Evolutionary conservation across 805 yeast genomes (phyloP).

Genomic region (Candida ponderosae): DNA sequence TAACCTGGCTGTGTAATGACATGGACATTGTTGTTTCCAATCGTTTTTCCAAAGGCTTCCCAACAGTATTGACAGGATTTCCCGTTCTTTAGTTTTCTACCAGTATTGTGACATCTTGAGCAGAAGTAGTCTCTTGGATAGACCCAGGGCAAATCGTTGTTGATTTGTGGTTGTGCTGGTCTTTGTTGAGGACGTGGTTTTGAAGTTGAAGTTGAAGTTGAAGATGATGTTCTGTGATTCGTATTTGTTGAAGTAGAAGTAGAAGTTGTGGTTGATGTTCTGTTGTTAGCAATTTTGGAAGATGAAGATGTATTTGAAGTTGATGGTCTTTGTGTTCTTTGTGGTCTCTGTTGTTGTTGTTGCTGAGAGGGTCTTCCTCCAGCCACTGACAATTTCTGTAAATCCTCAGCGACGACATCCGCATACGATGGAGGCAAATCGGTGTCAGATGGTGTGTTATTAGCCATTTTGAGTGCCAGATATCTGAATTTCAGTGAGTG

Average conservation of each 20-base stretch:
- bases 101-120: conserved; percentile 67
- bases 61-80: conserved; percentile 65
- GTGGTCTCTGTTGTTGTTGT: background rate
- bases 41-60: conserved; percentile 42
- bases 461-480: no score
- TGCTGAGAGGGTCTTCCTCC: no score
- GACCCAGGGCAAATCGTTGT: conserved; percentile 42
- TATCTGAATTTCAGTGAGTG: no score
- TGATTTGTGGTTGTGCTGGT: background rate
- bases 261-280: background rate
- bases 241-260: background rate
- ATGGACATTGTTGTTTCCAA: conserved; percentile 2
- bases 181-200: background rate
- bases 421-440: conserved; percentile 38
- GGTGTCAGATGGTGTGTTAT: no score
- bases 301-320: conserved; percentile 2
- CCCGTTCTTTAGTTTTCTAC: conserved; percentile 53
- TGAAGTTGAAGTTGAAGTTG: background rate
- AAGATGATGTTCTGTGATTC: no score
- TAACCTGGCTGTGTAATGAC: conserved; percentile 2
- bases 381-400: no score
- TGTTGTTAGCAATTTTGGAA: background rate
- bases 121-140: conserved; percentile 62
- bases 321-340: conserved; percentile 10
- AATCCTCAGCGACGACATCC: conserved; percentile 29